phyloP scores from a whole-genome alignment of 1,139 yeast species.

The Starmera stellimalicola region DNA sequence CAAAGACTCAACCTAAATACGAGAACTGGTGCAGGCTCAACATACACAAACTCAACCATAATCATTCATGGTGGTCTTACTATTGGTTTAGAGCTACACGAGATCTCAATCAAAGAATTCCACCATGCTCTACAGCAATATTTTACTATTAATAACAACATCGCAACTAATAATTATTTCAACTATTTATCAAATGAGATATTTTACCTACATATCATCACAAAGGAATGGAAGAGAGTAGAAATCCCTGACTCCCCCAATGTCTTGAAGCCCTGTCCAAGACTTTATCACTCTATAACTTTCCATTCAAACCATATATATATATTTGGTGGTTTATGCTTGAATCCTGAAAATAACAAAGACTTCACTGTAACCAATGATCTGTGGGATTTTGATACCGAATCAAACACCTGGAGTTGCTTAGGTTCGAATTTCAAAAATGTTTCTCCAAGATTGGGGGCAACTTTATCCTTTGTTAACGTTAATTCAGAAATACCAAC shows the following conservation, averaged over 20 bases:
- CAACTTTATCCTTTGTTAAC: slow-evolving; percentile 38
- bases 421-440: slow-evolving; percentile 30
- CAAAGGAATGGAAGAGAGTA: slow-evolving; percentile 45
- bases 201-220: slow-evolving; percentile 47
- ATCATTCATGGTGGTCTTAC: slow-evolving; percentile 65
- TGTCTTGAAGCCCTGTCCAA: slow-evolving; percentile 34
- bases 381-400: slow-evolving; percentile 55
- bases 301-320: slow-evolving; percentile 41
- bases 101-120: slow-evolving; percentile 27
- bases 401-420: slow-evolving; percentile 40
- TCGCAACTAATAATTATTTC: background rate
- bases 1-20: slow-evolving; percentile 31
- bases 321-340: slow-evolving; percentile 52
- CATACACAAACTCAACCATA: slow-evolving; percentile 47
- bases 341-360: slow-evolving; percentile 19
- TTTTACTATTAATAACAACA: slow-evolving; percentile 2
- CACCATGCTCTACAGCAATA: slow-evolving; percentile 6
- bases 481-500: slow-evolving; percentile 39
- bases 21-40: slow-evolving; percentile 59
- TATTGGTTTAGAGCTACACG: slow-evolving; percentile 39
- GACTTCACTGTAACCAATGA: slow-evolving; percentile 46
- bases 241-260: slow-evolving; percentile 8
- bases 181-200: slow-evolving; percentile 39
- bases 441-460: slow-evolving; percentile 36
- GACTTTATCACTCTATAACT: slow-evolving; percentile 52